Evolutionary conservation across 2,329 filamentous ascomycete genomes (phyloP), one percentile per base, ranked within the genome.

Genomic region (Aspergillus arachidicola): DNA sequence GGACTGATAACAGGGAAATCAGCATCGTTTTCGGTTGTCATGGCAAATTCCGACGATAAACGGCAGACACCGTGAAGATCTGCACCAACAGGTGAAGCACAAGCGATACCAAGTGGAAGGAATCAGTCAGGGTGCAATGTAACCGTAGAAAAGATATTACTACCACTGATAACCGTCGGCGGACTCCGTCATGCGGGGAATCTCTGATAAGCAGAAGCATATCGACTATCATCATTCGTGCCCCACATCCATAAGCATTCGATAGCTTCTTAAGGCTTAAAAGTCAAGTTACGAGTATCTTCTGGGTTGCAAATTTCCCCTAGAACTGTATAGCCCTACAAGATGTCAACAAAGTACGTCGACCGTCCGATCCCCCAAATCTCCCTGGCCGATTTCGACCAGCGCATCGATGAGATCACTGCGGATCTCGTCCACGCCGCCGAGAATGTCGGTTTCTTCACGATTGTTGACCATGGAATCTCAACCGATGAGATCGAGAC

Each of bases 381-480:
- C 71, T 87, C 86, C 1, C 78, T 88, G 4, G 78, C 72, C 48
- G 75, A 87, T 73, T 88, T 87, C 69, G 78, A 82, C 32, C 66
- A 73, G 5, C 83, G 86, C 57, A 81, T 86, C 68, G 81, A 85
- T 62, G 75, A 81, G 46, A 87, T 88, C 66, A 85, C 85, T 0
- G 59, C 72, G 1, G 73, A 87, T 64, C 79, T 88, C 2, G 76
- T 84, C 61, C 67, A 80, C 12, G 86, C 86, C 0, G 84, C 86
- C 2, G 85, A 88, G 66, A 84, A 84, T 9, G 82, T 83, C 58
- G 86, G 86, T n/a, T 88, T 88, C 79, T 89, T 89, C 75, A 83
- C 82, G 38, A 68, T 89, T 1, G 73, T 82, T 19, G 79, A 87
- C 69, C 86, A 88, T 65, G 84, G 82, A n/a, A 84, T 88, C 65